A percentile compares a stretch with the other conserved stretches of the same genome.
These are phyloP conservation scores for Phytopythium montanum DNA, from an alignment of 352 stramenopile species.

Conservation along the genomic window DNA sequence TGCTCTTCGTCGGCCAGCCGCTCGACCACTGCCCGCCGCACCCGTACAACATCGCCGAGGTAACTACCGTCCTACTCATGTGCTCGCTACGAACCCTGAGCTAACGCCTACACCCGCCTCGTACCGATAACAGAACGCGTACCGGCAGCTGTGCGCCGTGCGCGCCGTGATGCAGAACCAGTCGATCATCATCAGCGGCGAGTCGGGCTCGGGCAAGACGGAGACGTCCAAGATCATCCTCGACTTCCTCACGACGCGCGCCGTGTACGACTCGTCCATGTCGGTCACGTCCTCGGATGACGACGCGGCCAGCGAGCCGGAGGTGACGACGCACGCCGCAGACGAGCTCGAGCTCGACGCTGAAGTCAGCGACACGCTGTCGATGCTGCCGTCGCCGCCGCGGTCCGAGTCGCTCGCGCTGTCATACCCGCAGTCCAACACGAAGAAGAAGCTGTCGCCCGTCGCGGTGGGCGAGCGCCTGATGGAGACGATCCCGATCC, in stretches of 20 bases:
- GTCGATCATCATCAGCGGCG: slow-evolving; percentile 94
- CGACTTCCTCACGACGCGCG: slow-evolving; percentile 79
- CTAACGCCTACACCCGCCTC: slow-evolving; percentile 10
- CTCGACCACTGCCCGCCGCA: slow-evolving; percentile 72
- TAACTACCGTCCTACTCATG: background rate
- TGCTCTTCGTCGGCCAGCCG: slow-evolving; percentile 62
- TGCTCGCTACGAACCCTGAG: slow-evolving; percentile 10
- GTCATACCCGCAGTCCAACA: slow-evolving; percentile 68
- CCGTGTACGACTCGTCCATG: slow-evolving; percentile 40
- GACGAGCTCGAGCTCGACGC: slow-evolving; percentile 3
- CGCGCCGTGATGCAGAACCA: slow-evolving; percentile 89
- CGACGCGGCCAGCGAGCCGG: slow-evolving; percentile 58
- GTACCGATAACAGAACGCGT: slow-evolving; percentile 34
- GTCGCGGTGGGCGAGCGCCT: slow-evolving; percentile 69
- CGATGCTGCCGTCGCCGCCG: slow-evolving; percentile 29
- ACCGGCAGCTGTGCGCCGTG: slow-evolving; percentile 78
- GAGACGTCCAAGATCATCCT: slow-evolving; percentile 94
- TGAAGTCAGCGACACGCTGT: slow-evolving; percentile 9
- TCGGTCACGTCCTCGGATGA: slow-evolving; percentile 47
- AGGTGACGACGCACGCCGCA: slow-evolving; percentile 31
- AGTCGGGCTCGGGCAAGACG: slow-evolving; percentile 94
- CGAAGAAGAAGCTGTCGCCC: slow-evolving; percentile 51
- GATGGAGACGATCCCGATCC: slow-evolving; percentile 90
- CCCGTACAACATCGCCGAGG: slow-evolving; percentile 81
- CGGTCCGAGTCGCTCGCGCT: slow-evolving; percentile 50